A percentile compares a stretch with the other conserved stretches of the same genome.
Evolutionary conservation across 495 filamentous ascomycete species (phyloP).

Genomic region (Daldinia loculata): DNA sequence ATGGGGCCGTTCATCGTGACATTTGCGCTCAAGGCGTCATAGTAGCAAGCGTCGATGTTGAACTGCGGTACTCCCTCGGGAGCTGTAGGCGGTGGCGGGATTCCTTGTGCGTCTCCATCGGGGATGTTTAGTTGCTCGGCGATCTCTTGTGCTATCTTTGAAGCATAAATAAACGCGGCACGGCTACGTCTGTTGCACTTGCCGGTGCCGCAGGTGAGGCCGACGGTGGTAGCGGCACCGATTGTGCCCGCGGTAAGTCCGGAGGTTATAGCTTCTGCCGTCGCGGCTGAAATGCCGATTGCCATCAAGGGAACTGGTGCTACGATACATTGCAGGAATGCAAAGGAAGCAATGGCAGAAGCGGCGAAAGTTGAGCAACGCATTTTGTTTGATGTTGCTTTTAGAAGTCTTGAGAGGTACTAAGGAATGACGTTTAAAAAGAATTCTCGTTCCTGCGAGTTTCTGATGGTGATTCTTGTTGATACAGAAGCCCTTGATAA

Average conservation of each 20-base stretch:
- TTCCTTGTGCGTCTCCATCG: neutral
- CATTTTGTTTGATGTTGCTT: conserved; percentile 10
- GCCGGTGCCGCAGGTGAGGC: conserved; percentile 1
- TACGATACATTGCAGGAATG: conserved; percentile 7
- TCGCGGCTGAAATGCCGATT: neutral
- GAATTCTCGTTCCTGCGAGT: neutral
- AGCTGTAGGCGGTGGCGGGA: conserved; percentile 9
- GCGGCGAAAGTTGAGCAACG: conserved; percentile 4
- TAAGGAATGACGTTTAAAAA: no score
- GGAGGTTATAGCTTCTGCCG: neutral
- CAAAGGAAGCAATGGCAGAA: conserved; percentile 3
- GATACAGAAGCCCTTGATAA: neutral
- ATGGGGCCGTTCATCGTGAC: conserved; percentile 7
- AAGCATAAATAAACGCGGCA: conserved; percentile 1
- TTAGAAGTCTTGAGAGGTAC: neutral
- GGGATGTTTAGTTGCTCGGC: conserved; percentile 5
- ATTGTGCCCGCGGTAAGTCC: conserved; percentile 3
- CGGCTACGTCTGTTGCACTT: conserved; percentile 3
- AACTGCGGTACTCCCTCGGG: conserved; percentile 12
- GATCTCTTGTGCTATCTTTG: conserved; percentile 12
- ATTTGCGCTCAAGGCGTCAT: conserved; percentile 12
- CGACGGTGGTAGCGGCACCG: neutral
- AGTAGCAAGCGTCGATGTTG: conserved; percentile 12
- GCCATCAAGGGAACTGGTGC: conserved; percentile 9
- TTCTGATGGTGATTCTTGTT: neutral